Evolutionary conservation across 441 rosid genomes (phyloP).

Genomic region (Syzygium syzygioides): DNA sequence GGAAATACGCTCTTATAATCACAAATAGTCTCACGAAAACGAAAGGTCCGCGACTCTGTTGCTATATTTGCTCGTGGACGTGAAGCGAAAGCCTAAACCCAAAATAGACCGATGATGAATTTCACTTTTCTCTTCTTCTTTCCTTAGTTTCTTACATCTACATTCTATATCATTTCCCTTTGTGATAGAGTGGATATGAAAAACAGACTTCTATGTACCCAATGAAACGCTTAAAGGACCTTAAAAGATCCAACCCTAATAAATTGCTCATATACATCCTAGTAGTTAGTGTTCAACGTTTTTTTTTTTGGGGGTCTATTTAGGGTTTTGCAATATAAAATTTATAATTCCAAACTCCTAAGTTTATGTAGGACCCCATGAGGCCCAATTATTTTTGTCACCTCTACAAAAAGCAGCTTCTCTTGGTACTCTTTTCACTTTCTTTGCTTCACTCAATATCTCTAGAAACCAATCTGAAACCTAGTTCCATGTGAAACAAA

Average conservation of each 20-base stretch:
- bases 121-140: background rate
- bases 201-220: background rate
- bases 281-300: background rate
- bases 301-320: background rate
- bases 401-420: background rate
- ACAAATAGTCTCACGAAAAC: background rate
- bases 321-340: background rate
- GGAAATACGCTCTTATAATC: background rate
- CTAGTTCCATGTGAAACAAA: background rate
- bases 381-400: background rate
- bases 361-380: background rate
- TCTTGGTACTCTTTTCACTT: background rate
- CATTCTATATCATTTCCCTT: background rate
- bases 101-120: background rate
- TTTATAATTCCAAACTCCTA: background rate
- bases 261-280: background rate
- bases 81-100: background rate
- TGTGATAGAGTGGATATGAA: background rate
- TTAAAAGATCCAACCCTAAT: background rate
- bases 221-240: background rate
- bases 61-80: background rate
- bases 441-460: background rate
- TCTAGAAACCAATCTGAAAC: background rate
- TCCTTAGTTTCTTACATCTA: background rate
- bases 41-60: background rate